A percentile compares a stretch with the other conserved stretches of the same genome.
These are phyloP conservation scores for Eutrema yunnanense DNA, from an alignment of 345 rosid species.

Conservation along the genomic window DNA sequence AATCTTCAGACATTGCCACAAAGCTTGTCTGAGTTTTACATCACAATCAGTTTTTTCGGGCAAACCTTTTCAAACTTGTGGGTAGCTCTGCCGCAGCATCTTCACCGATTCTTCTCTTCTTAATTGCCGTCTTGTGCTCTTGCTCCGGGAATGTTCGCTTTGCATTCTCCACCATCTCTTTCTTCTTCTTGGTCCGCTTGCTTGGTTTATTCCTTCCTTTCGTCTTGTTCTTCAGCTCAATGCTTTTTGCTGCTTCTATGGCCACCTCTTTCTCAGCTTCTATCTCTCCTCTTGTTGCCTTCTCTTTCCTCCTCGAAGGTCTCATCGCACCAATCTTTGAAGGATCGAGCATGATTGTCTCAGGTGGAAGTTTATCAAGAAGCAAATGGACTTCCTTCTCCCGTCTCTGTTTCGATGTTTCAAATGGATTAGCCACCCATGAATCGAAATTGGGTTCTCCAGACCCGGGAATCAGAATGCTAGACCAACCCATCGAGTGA, in stretches of 20 bases:
- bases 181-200: conserved; percentile 56
- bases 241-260: conserved; percentile 48
- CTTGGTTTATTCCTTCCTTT: conserved; percentile 84
- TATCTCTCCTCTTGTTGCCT: conserved; percentile 45
- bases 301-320: conserved; percentile 51
- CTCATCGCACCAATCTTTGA: conserved; percentile 74
- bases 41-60: background rate
- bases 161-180: conserved; percentile 42
- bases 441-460: conserved; percentile 95
- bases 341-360: conserved; percentile 87
- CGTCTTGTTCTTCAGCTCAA: conserved; percentile 58
- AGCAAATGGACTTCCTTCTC: conserved; percentile 82
- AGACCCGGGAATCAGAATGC: conserved; percentile 81
- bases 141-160: conserved; percentile 74
- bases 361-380: conserved; percentile 93
- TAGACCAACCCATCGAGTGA: conserved; percentile 94
- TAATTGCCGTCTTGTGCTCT: conserved; percentile 31
- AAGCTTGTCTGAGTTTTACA: background rate
- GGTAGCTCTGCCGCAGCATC: conserved; percentile 51
- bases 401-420: conserved; percentile 75
- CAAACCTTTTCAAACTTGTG: conserved; percentile 21
- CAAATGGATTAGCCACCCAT: conserved; percentile 91
- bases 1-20: background rate
- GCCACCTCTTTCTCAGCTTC: conserved; percentile 70
- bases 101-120: conserved; percentile 52